Evolutionary conservation across 2,329 filamentous ascomycete genomes (phyloP).

Genomic region (Helminthosporium solani): DNA sequence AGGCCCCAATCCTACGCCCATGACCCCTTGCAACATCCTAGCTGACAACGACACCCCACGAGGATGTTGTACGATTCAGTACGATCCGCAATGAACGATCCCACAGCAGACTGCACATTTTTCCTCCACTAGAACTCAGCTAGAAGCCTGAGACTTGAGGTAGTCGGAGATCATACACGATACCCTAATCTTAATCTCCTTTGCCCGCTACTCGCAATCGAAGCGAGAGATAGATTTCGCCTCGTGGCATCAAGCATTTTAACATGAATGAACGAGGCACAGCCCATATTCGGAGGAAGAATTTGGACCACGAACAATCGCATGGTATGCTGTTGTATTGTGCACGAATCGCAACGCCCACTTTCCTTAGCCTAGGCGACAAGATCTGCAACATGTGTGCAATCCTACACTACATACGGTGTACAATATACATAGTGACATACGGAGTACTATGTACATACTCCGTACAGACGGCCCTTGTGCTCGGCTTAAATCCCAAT

Average conservation of each 20-base stretch:
- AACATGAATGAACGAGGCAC: no score
- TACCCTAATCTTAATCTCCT: slow-evolving; percentile 1
- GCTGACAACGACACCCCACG: slow-evolving; percentile 19
- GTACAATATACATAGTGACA: no score
- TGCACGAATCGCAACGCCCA: no score
- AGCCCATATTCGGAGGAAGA: not conserved
- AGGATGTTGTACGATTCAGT: not conserved
- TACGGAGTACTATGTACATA: no score
- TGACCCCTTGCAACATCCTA: slow-evolving; percentile 20
- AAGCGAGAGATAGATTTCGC: slow-evolving; percentile 3
- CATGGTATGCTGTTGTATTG: no score
- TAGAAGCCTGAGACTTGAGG: slow-evolving; percentile 21
- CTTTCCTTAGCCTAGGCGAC: no score
- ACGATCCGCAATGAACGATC: slow-evolving; percentile 3
- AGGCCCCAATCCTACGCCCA: slow-evolving; percentile 12
- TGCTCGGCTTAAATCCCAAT: no score
- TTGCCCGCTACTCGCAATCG: slow-evolving; percentile 3
- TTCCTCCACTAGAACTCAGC: slow-evolving; percentile 25
- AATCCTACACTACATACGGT: no score
- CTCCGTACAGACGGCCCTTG: no score
- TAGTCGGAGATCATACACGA: slow-evolving; percentile 22
- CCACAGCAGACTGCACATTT: not conserved
- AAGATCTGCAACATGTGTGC: not conserved
- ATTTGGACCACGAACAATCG: not conserved
- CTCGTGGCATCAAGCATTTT: not conserved